These are phyloP conservation scores for Ophiostoma populinum DNA, from an alignment of 2,329 filamentous ascomycete species.

Conservation along the genomic window DNA sequence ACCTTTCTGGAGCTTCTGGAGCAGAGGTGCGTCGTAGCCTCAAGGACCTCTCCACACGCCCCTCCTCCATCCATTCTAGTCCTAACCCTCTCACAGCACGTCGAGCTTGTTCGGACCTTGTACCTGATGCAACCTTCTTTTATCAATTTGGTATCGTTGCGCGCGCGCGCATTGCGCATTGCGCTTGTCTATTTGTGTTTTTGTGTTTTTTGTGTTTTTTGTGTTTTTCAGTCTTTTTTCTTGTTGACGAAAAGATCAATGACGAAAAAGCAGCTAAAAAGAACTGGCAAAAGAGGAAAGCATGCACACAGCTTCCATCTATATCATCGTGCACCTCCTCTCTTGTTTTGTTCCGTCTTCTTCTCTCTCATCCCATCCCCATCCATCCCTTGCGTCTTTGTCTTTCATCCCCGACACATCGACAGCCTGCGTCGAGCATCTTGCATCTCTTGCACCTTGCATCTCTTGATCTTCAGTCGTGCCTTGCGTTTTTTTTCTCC, in stretches of 20 bases:
- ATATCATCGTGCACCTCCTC: conserved; percentile 1
- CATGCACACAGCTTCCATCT: conserved; percentile 3
- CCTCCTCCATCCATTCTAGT: not conserved
- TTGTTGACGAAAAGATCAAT: not conserved
- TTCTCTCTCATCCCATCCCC: not conserved
- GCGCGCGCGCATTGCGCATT: no score
- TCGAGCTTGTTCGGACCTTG: not conserved
- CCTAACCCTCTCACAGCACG: not conserved
- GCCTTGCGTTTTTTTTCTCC: no score
- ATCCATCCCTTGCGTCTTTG: not conserved
- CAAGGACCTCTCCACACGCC: conserved; percentile 1
- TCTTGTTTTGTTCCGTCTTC: not conserved
- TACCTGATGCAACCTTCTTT: not conserved
- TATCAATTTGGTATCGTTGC: not conserved
- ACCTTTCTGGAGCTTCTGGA: not conserved
- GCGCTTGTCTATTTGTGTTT: not conserved
- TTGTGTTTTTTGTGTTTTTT: not conserved
- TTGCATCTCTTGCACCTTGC: no score
- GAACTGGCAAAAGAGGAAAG: not conserved
- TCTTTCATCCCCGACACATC: not conserved
- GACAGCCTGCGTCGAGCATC: not conserved
- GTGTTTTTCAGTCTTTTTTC: not conserved
- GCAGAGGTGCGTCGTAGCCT: no score
- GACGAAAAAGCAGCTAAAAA: conserved; percentile 1
- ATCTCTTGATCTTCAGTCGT: no score